Percentiles rank a stretch among this genome's conserved stretches.
phyloP scores from a whole-genome alignment of 2,329 filamentous ascomycete genomes.

The Trichoderma lentiforme region DNA sequence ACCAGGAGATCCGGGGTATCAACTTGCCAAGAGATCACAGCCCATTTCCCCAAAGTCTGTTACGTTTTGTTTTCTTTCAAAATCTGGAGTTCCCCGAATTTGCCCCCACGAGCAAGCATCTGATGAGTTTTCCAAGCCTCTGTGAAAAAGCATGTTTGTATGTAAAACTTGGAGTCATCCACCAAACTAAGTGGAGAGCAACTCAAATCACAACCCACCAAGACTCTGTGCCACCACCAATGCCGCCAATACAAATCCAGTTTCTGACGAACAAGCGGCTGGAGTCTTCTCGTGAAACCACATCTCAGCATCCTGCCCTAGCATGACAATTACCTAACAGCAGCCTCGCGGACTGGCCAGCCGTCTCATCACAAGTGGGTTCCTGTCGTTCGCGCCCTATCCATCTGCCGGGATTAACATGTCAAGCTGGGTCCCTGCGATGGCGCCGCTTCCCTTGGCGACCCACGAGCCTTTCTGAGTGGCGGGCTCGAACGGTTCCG shows the following conservation, averaged over 20 bases:
- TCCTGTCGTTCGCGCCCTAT: not conserved
- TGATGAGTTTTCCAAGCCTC: not conserved
- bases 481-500: not conserved
- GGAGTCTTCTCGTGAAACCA: not conserved
- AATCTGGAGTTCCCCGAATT: not conserved
- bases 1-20: not conserved
- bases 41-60: not conserved
- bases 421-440: not conserved
- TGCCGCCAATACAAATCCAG: constrained; percentile 5
- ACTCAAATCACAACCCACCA: not conserved
- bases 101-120: not conserved
- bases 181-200: constrained; percentile 1
- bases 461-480: not conserved
- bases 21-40: not conserved
- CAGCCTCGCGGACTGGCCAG: not conserved
- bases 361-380: not conserved
- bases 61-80: not conserved
- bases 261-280: not conserved
- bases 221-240: not conserved
- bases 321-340: constrained; percentile 11
- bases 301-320: not conserved
- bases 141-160: not conserved
- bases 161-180: not conserved
- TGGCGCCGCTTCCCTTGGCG: constrained; percentile 7
- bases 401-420: constrained; percentile 1